Conservation (phyloP, 2,329 filamentous ascomycete genomes). For the Aschersonia sp. region DNA sequence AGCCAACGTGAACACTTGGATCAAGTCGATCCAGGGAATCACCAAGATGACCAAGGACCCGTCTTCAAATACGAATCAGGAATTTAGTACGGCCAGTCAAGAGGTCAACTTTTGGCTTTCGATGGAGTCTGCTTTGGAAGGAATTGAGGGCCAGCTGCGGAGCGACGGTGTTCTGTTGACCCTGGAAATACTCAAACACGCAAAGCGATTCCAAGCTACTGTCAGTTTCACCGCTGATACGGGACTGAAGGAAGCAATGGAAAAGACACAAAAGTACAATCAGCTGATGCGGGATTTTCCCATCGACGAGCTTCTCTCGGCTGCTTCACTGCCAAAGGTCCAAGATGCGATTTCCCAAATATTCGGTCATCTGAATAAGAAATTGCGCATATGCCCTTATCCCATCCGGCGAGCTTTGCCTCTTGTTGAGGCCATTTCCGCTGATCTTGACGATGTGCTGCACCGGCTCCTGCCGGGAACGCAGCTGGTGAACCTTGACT, state of each 20-base stretch:
- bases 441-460: constrained; percentile 74
- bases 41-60: constrained; percentile 88
- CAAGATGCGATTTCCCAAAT: constrained; percentile 81
- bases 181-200: constrained; percentile 87
- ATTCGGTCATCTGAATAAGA: constrained; percentile 93
- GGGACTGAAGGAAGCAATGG: constrained; percentile 86
- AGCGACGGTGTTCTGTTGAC: constrained; percentile 84
- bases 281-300: constrained; percentile 98
- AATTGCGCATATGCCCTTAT: constrained; percentile 90
- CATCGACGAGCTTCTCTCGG: constrained; percentile 83
- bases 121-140: constrained; percentile 86
- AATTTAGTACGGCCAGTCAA: constrained; percentile 64
- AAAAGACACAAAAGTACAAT: constrained; percentile 96
- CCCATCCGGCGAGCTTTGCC: constrained; percentile 82
- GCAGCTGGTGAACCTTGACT: constrained; percentile 82
- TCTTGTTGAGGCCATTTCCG: constrained; percentile 93
- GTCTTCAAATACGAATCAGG: constrained; percentile 38
- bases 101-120: constrained; percentile 99
- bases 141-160: constrained; percentile 75
- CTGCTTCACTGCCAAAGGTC: constrained; percentile 76
- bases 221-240: constrained; percentile 96
- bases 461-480: constrained; percentile 76
- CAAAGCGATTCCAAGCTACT: constrained; percentile 94
- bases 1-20: constrained; percentile 91
- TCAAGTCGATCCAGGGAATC: constrained; percentile 93